Conservation (phyloP, 1,284 basidiomycete species). For the Sphagnurus paluster region DNA sequence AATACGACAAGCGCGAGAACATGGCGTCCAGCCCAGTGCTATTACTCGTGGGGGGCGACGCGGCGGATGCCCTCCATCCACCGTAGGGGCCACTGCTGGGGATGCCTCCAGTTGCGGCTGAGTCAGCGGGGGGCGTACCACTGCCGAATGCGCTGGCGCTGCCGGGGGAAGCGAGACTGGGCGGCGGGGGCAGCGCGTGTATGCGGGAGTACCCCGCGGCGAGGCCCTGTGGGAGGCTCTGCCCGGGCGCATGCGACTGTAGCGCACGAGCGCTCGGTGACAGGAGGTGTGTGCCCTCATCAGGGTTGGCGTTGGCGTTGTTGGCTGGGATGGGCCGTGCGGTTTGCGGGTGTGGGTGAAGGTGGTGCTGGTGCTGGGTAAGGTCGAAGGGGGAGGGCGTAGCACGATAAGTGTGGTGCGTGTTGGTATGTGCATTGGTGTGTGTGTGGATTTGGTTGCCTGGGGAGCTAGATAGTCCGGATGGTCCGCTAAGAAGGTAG, state of each 20-base stretch:
- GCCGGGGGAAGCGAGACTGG: slow-evolving; percentile 40
- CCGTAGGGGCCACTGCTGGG: slow-evolving; percentile 28
- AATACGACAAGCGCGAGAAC: slow-evolving; percentile 50
- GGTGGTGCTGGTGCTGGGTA: slow-evolving; percentile 35
- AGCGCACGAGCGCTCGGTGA: slow-evolving; percentile 70
- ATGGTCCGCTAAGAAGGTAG: slow-evolving; percentile 23
- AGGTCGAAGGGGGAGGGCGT: slow-evolving; percentile 44
- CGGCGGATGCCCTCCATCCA: slow-evolving; percentile 23
- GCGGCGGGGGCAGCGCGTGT: slow-evolving; percentile 64
- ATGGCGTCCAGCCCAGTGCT: slow-evolving; percentile 42
- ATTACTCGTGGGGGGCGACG: slow-evolving; percentile 26
- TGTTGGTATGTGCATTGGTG: slow-evolving; percentile 23
- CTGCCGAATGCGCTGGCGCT: slow-evolving; percentile 30
- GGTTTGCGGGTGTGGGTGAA: slow-evolving; percentile 21
- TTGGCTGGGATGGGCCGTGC: slow-evolving; percentile 26
- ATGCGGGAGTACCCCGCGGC: slow-evolving; percentile 85
- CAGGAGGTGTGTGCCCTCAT: slow-evolving; percentile 30
- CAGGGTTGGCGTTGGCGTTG: slow-evolving; percentile 8
- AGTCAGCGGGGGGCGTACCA: slow-evolving; percentile 23
- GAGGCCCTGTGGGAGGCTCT: slow-evolving; percentile 84
- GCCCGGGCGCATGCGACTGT: slow-evolving; percentile 80
- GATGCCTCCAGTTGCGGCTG: slow-evolving; percentile 5
- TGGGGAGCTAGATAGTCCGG: slow-evolving; percentile 26
- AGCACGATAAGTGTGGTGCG: slow-evolving; percentile 34
- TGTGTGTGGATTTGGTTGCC: slow-evolving; percentile 33